Evolutionary conservation across 228 moss, liverwort and hornwort species (phyloP), one percentile per base, ranked within the genome.

Genomic region (Sphagnum fallax): DNA sequence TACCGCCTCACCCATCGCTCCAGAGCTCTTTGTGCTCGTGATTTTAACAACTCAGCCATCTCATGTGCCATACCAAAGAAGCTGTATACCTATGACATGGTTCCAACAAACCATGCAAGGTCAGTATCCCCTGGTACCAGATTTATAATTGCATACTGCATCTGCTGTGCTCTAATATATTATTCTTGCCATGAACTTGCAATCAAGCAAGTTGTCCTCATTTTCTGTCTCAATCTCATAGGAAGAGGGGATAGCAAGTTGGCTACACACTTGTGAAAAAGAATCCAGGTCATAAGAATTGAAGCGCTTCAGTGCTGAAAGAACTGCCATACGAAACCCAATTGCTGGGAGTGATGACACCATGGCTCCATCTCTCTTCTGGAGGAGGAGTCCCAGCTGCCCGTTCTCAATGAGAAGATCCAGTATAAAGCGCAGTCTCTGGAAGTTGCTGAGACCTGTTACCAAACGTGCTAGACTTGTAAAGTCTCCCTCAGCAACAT

Each of bases 51-150:
- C 69, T 60, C 78, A 66, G 98, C 94, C 93, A 98, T 91, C 72
- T 98, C 98, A 74, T 91, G 90, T 64, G 87, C 84, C 94, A 98
- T 90, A 69, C 88, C 86, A 74, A 98, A 98, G 73, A 90, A 88
- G 68, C 75, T 89, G 81, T 93, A 98, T 12, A 98, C 91, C 89
- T 91, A 52, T 52, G 8, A 15, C 53, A 65, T 57, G 13, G 47
- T 65, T 48, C 49, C 10, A 32, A 47, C 9, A 32, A 72, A 15
- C 4, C 51, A 57, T 15, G 10, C 18, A 68, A 68, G 32, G 32
- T 32, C 32, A 32, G 32, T 32, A 32, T 3, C 32, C 47, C 68
- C 68, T 6, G 16, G 52, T 48, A 49, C 50, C 52, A 52, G 52
- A 6, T 49, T 59, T 59, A 59, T 10, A 59, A 10, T 10, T 59